Evolutionary conservation across 2,329 filamentous ascomycete species (phyloP).

Genomic region (Phialocephala sp.): DNA sequence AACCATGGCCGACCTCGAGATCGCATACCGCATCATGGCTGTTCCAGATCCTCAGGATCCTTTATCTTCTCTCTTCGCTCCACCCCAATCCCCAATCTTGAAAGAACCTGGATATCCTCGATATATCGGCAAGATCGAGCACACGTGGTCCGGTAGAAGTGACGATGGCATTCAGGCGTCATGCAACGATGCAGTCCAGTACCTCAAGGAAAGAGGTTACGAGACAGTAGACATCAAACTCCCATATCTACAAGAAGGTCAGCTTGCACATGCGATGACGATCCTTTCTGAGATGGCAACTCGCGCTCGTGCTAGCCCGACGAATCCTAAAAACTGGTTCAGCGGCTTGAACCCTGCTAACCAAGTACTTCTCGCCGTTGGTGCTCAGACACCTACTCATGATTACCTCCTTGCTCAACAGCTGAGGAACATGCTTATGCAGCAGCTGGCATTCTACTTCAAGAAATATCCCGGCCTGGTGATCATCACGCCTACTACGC

Average conservation of each 20-base stretch:
- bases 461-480: slow-evolving; percentile 74
- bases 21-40: slow-evolving; percentile 83
- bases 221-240: slow-evolving; percentile 64
- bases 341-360: slow-evolving; percentile 68
- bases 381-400: slow-evolving; percentile 64
- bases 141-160: too few species aligned
- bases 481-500: slow-evolving; percentile 79
- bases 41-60: slow-evolving; percentile 68
- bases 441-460: slow-evolving; percentile 75
- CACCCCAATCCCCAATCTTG: slow-evolving; percentile 59
- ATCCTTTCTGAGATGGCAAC: slow-evolving; percentile 75
- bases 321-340: slow-evolving; percentile 49
- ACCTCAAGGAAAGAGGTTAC: slow-evolving; percentile 60
- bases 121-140: slow-evolving; percentile 46
- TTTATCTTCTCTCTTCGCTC: slow-evolving; percentile 66
- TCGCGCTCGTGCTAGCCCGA: slow-evolving; percentile 44
- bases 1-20: slow-evolving; percentile 76
- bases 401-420: slow-evolving; percentile 78
- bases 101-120: slow-evolving; percentile 75
- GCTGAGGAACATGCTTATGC: slow-evolving; percentile 78
- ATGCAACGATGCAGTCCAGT: slow-evolving; percentile 66
- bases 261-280: slow-evolving; percentile 77
- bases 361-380: slow-evolving; percentile 71
- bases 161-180: too few species aligned
- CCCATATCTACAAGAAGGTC: slow-evolving; percentile 71